Evolutionary conservation across 2,329 filamentous ascomycete genomes (phyloP).

Genomic region (Thelonectria discophora): DNA sequence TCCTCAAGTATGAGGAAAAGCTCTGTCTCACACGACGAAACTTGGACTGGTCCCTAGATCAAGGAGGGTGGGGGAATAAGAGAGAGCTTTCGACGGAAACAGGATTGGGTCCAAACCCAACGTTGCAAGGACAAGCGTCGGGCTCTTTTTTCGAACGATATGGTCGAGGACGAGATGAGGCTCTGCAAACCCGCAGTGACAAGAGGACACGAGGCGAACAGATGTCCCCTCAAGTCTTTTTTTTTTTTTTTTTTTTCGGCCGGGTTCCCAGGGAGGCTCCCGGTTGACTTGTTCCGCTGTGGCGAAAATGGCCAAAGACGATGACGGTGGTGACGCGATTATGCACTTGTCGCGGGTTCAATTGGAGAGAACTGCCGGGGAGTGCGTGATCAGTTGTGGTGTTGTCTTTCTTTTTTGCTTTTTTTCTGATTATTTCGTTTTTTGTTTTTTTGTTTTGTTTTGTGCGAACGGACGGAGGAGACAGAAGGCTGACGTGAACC

Average conservation of each 20-base stretch:
- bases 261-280: background rate
- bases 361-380: background rate
- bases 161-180: constrained; percentile 36
- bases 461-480: too few species aligned
- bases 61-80: background rate
- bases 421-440: too few species aligned
- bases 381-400: background rate
- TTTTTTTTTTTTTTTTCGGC: constrained; percentile 17
- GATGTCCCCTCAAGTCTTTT: constrained; percentile 14
- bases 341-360: background rate
- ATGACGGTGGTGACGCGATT: constrained; percentile 6
- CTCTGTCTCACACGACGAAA: background rate
- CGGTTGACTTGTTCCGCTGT: constrained; percentile 27
- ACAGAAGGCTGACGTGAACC: too few species aligned
- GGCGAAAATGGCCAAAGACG: constrained; percentile 25
- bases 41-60: background rate
- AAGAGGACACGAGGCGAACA: background rate
- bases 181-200: constrained; percentile 31
- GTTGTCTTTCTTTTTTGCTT: too few species aligned
- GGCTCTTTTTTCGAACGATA: constrained; percentile 18
- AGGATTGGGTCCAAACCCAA: constrained; percentile 29
- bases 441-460: too few species aligned
- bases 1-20: background rate
- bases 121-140: constrained; percentile 31
- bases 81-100: background rate